These are phyloP conservation scores for Lodderomyces elongisporus DNA, from an alignment of 1,139 yeast genomes.

Conservation along the genomic window DNA sequence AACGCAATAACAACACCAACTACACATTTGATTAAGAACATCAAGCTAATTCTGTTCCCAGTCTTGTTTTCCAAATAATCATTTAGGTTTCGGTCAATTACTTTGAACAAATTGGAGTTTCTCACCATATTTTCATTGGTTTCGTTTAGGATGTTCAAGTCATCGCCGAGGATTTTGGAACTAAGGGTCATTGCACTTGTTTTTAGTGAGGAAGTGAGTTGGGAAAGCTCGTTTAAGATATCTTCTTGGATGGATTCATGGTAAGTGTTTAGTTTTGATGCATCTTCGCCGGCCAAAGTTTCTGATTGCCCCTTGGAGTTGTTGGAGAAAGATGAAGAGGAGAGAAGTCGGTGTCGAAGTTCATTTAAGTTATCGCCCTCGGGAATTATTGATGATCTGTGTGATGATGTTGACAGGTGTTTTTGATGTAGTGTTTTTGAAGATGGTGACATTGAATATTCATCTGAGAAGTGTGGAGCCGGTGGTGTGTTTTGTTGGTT, in stretches of 20 bases:
- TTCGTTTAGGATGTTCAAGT: slow-evolving; percentile 29
- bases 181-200: slow-evolving; percentile 31
- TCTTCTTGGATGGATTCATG: slow-evolving; percentile 44
- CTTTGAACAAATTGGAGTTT: slow-evolving; percentile 33
- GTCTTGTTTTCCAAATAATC: slow-evolving; percentile 32
- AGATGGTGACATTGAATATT: no score
- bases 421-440: slow-evolving; percentile 5
- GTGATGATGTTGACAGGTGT: slow-evolving; percentile 4
- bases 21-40: slow-evolving; percentile 30
- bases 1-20: slow-evolving; percentile 22
- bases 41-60: slow-evolving; percentile 34
- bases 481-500: slow-evolving; percentile 9
- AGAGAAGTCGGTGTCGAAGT: slow-evolving; percentile 24
- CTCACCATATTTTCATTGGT: slow-evolving; percentile 35
- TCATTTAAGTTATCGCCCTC: slow-evolving; percentile 17
- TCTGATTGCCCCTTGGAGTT: slow-evolving; percentile 6
- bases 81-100: slow-evolving; percentile 37
- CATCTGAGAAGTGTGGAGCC: background rate
- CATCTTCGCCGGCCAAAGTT: slow-evolving; percentile 5
- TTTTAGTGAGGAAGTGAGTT: slow-evolving; percentile 32
- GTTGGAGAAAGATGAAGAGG: slow-evolving; percentile 13
- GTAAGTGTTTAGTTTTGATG: slow-evolving; percentile 23
- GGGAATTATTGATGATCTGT: background rate
- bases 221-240: slow-evolving; percentile 33
- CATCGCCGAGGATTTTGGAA: slow-evolving; percentile 33